Evolutionary conservation across 75 land plant species (phyloP).

Genomic region (Selaginella moellendorffii): DNA sequence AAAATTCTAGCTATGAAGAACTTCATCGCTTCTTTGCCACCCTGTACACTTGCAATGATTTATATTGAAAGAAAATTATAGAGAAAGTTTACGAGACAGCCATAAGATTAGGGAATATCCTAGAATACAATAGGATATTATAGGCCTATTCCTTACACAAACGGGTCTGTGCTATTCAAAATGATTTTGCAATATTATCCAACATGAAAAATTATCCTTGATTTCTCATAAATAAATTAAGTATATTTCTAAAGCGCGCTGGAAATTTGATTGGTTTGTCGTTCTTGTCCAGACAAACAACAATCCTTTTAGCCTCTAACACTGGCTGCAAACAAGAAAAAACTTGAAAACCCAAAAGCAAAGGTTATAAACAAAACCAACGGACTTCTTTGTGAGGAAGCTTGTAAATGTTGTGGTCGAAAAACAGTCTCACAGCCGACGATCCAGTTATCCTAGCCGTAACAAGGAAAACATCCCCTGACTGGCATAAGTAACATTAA

Average conservation of each 20-base stretch:
- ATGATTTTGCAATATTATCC: too few species aligned
- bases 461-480: constrained; percentile 61
- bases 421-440: constrained; percentile 48
- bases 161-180: too few species aligned
- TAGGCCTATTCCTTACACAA: too few species aligned
- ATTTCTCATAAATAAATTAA: background rate
- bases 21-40: too few species aligned
- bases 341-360: background rate
- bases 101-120: too few species aligned
- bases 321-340: constrained; percentile 30
- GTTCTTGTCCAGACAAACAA: constrained; percentile 60
- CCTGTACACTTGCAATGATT: too few species aligned
- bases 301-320: constrained; percentile 68
- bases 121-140: too few species aligned
- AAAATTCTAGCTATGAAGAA: too few species aligned
- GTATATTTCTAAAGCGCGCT: constrained; percentile 4
- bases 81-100: too few species aligned
- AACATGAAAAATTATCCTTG: too few species aligned
- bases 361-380: background rate
- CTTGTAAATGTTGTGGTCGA: constrained; percentile 58
- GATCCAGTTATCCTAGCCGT: constrained; percentile 45
- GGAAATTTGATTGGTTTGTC: constrained; percentile 58
- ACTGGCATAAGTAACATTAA: constrained; percentile 18
- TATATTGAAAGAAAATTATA: too few species aligned
- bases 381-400: constrained; percentile 54